Base-by-base conservation (phyloP, 2,329 filamentous ascomycete genomes). In the Epichloe elymi region DNA sequence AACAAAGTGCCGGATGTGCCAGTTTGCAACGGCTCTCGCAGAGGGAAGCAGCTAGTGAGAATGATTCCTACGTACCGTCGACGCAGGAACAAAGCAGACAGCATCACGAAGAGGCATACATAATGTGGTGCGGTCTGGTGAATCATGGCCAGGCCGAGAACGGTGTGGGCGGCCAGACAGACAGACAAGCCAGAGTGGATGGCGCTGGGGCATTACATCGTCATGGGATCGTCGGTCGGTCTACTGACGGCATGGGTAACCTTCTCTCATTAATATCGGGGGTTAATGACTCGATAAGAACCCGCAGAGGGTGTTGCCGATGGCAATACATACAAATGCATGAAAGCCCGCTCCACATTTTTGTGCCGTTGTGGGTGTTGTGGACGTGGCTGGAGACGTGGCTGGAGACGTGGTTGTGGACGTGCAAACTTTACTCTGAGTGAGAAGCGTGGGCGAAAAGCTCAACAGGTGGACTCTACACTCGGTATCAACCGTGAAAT, bases 131-230 rank as follows among this genome's bases (percentile, higher is more conserved):
- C 5, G 36, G 36, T 15, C 15, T 44, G 20, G 48, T 46, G 48
- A 50, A 46, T 39, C 48, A 50, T 40, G 40, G 48, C 33, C 48
- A 43, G 39, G 17, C 35, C 48, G 40, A 44, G 40, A 43, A 37
- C 40, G 48, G 40, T 43, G 42, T 37, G 48, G 26, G 14, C 14
- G 40, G 30, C 40, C 17, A 20, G 14, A 23, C 35, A 20, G 14
- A 20, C 35, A 15, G 45, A 35, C 33, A 26, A 36, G 44, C 26
- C 36, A 7, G 46, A 35, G 26, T 36, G n/a, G 20, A 44, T 8
- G 41, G 41, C 39, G 39, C 39, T 1, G n/a, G 38, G 38, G 38
- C 38, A 20, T 15, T 6, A 40, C 38, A 20, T 40, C 38, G 38
- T 40, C 38, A 40, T 40, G 38, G 38, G 26, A 26, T 26, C 26